These are phyloP conservation scores for Penicillium daleae DNA, from an alignment of 495 filamentous ascomycete genomes.

Conservation along the genomic window DNA sequence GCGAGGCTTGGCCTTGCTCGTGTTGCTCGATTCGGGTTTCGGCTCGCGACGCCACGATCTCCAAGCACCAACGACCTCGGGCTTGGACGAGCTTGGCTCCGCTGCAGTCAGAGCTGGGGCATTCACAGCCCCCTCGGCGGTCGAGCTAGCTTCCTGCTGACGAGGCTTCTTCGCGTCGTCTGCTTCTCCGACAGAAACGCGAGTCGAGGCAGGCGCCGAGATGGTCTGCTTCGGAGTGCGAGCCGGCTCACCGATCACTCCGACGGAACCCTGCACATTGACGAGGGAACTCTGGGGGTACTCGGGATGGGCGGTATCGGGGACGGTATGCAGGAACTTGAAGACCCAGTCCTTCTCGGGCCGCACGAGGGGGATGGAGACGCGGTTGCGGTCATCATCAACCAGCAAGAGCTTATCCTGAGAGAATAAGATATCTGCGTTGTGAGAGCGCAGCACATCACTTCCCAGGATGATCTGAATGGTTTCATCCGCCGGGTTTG, in stretches of 20 bases:
- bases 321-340: conserved; percentile 67
- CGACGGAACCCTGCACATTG: conserved; percentile 29
- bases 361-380: conserved; percentile 90
- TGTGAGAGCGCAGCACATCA: conserved; percentile 83
- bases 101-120: conserved; percentile 26
- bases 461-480: conserved; percentile 87
- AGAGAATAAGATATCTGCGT: conserved; percentile 90
- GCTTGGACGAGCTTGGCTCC: conserved; percentile 41
- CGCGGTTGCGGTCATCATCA: conserved; percentile 81
- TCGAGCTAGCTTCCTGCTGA: neutral
- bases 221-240: conserved; percentile 19
- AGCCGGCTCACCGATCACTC: conserved; percentile 36
- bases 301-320: conserved; percentile 40
- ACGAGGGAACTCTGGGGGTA: conserved; percentile 7
- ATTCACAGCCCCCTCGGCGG: neutral
- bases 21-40: conserved; percentile 45
- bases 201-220: conserved; percentile 31
- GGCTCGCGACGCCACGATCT: conserved; percentile 70
- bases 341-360: conserved; percentile 87
- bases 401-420: conserved; percentile 85
- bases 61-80: conserved; percentile 60
- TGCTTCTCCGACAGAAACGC: conserved; percentile 35
- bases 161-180: conserved; percentile 46
- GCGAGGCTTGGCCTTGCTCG: conserved; percentile 55
- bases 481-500: conserved; percentile 51